A percentile compares a stretch with the other conserved stretches of the same genome.
phyloP scores from a whole-genome alignment of 176 grass and related monocot genomes.

The Neostapfia colusana region DNA sequence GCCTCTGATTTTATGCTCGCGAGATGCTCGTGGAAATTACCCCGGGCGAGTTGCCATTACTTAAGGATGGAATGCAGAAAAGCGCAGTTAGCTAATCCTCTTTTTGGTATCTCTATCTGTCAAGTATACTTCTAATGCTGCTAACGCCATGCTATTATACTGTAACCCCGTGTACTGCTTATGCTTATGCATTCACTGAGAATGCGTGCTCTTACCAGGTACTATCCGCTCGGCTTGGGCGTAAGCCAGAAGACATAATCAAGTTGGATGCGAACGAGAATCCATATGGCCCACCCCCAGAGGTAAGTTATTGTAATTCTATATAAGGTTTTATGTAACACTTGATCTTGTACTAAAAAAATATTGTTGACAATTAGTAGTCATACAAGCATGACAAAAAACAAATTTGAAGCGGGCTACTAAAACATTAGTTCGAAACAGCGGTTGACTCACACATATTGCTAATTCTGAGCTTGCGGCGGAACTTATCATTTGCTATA shows the following conservation, averaged over 20 bases:
- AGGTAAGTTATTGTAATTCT: constrained; percentile 45
- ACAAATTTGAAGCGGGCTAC: too few relatives aligned
- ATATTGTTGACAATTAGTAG: background rate
- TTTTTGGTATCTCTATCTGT: background rate
- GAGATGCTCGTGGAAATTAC: too few relatives aligned
- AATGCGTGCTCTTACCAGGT: constrained; percentile 34
- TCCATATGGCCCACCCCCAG: constrained; percentile 90
- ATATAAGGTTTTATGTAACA: background rate
- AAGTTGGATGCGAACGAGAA: constrained; percentile 98
- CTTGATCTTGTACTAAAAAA: background rate
- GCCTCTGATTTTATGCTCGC: too few relatives aligned
- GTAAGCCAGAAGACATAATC: constrained; percentile 91
- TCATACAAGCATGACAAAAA: too few relatives aligned
- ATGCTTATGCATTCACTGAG: background rate
- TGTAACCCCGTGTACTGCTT: background rate
- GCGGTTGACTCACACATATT: too few relatives aligned
- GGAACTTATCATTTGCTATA: constrained; percentile 8
- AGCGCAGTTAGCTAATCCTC: background rate
- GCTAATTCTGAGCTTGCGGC: too few relatives aligned
- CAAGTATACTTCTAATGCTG: background rate
- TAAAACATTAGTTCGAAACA: too few relatives aligned
- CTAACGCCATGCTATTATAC: background rate
- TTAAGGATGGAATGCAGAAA: background rate
- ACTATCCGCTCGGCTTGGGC: constrained; percentile 73
- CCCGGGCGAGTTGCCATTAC: background rate